phyloP scores from a whole-genome alignment of 2,329 filamentous ascomycete species.

The Paecilomyces formosus region DNA sequence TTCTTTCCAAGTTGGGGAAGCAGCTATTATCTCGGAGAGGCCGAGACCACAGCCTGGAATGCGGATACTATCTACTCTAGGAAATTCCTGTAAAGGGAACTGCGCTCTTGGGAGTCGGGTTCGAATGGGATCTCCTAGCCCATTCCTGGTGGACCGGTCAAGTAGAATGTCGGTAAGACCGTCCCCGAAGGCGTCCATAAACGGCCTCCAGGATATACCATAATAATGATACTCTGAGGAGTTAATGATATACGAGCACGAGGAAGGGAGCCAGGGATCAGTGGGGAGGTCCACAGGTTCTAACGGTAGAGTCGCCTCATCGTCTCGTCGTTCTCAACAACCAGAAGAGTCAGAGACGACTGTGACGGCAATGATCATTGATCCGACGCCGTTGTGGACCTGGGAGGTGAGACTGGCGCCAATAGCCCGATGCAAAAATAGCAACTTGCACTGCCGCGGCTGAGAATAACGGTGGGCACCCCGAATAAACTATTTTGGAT shows the following conservation, averaged over 20 bases:
- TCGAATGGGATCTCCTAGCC: neutral
- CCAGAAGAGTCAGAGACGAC: neutral
- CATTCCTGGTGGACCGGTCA: neutral
- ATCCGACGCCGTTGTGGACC: neutral
- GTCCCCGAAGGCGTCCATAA: neutral
- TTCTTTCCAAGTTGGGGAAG: neutral
- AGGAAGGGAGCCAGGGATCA: neutral
- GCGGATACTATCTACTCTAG: neutral
- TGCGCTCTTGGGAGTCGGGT: neutral
- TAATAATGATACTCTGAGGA: neutral
- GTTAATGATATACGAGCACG: neutral
- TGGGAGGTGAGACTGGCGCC: neutral
- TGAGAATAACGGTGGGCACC: neutral
- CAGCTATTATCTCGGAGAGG: neutral
- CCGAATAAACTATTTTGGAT: neutral
- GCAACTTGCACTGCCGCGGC: neutral
- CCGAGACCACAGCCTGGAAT: neutral
- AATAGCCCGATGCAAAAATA: neutral
- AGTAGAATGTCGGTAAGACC: neutral
- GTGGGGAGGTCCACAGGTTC: neutral
- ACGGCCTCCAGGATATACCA: neutral
- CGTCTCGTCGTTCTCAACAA: neutral
- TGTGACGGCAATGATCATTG: neutral
- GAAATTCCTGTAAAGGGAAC: neutral
- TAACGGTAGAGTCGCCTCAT: neutral